These are phyloP conservation scores for Scedosporium aurantiacum DNA, from an alignment of 2,329 filamentous ascomycete genomes.

Conservation along the genomic window DNA sequence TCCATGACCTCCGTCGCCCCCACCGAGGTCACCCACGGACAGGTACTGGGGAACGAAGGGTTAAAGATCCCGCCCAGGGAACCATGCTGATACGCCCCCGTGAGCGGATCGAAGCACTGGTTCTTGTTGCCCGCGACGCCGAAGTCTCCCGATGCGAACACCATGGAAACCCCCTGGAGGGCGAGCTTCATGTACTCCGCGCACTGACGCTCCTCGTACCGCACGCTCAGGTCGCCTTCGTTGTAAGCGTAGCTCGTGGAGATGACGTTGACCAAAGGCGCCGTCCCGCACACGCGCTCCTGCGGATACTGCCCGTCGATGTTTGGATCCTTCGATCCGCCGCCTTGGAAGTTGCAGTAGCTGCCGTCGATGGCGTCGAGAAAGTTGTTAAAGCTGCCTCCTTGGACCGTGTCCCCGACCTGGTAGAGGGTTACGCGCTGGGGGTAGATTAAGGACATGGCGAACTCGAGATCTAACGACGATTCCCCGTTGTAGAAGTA, in stretches of 20 bases:
- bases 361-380: constrained; percentile 33
- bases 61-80: constrained; percentile 14
- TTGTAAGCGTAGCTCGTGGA: constrained; percentile 42
- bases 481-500: constrained; percentile 30
- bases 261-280: constrained; percentile 37
- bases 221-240: constrained; percentile 29
- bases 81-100: constrained; percentile 13
- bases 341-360: constrained; percentile 30
- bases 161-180: constrained; percentile 36
- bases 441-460: constrained; percentile 40
- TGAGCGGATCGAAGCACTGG: constrained; percentile 22
- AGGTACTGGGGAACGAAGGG: constrained; percentile 29
- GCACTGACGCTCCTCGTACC: constrained; percentile 32
- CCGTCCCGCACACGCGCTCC: constrained; percentile 32
- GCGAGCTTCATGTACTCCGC: constrained; percentile 47
- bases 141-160: constrained; percentile 40
- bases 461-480: constrained; percentile 43
- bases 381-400: constrained; percentile 31
- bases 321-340: constrained; percentile 21
- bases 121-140: constrained; percentile 30
- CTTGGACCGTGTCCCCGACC: constrained; percentile 22
- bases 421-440: constrained; percentile 39
- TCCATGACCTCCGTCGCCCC: constrained; percentile 37
- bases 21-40: constrained; percentile 36
- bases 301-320: constrained; percentile 27